Conservation (phyloP, 805 yeast species). For the Isabelozyma heimii region DNA sequence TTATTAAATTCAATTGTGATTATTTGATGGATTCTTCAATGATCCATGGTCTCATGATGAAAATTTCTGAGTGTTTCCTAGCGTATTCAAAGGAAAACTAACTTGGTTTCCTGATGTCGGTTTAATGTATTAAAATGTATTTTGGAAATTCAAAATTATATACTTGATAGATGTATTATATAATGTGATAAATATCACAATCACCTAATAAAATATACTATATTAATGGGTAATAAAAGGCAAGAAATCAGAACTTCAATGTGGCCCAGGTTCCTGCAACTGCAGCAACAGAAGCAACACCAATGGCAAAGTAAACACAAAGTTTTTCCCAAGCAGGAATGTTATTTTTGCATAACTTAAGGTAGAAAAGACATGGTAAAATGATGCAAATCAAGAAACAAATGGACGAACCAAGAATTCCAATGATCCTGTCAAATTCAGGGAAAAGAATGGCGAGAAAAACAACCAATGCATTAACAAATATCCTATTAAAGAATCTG, state of each 20-base stretch:
- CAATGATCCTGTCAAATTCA: conserved; percentile 77
- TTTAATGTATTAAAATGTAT: background rate
- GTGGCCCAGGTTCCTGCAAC: conserved; percentile 59
- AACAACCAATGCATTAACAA: conserved; percentile 58
- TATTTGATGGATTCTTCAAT: conserved; percentile 26
- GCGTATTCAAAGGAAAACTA: conserved; percentile 7
- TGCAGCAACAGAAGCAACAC: conserved; percentile 47
- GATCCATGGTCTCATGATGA: conserved; percentile 27
- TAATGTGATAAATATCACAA: background rate
- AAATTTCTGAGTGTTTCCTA: conserved; percentile 27
- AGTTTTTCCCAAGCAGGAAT: conserved; percentile 38
- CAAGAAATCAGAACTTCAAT: conserved; percentile 6
- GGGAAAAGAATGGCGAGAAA: conserved; percentile 64
- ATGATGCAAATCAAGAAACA: conserved; percentile 79
- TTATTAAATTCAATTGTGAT: conserved; percentile 38
- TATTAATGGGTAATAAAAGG: background rate
- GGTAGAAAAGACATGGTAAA: conserved; percentile 72
- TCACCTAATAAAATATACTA: background rate
- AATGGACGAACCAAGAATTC: conserved; percentile 76
- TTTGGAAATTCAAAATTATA: background rate
- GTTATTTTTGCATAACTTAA: conserved; percentile 48
- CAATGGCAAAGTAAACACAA: conserved; percentile 42
- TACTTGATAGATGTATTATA: background rate
- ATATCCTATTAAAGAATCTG: conserved; percentile 24
- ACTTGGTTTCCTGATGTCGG: background rate